Percentiles rank a stretch among this genome's conserved stretches.
These are phyloP conservation scores for Dichotomopilus funicola DNA, from an alignment of 2,329 filamentous ascomycete species.

Conservation along the genomic window DNA sequence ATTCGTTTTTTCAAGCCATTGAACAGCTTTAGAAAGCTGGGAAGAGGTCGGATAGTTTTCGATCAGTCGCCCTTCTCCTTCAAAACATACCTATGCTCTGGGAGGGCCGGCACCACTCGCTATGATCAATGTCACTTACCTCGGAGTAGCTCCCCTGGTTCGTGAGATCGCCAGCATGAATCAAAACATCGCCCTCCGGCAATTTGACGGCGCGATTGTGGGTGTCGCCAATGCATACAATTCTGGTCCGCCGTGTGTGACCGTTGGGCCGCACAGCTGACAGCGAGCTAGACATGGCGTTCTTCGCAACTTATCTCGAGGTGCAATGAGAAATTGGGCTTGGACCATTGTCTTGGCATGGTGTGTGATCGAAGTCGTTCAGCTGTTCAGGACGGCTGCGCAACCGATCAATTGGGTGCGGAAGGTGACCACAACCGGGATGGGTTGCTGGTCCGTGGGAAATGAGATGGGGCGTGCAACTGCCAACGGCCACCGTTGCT, in stretches of 20 bases:
- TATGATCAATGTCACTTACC: conserved; percentile 25
- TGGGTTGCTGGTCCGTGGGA: no score
- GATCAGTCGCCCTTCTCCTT: background rate
- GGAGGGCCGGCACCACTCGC: background rate
- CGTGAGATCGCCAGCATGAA: conserved; percentile 71
- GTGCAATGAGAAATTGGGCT: no score
- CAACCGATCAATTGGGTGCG: no score
- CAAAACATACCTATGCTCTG: background rate
- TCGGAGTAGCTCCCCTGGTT: conserved; percentile 61
- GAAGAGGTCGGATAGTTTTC: background rate
- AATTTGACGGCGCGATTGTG: conserved; percentile 61
- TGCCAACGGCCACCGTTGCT: no score
- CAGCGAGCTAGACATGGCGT: conserved; percentile 8
- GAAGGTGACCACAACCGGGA: no score
- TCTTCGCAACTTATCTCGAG: background rate
- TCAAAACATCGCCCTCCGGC: conserved; percentile 65
- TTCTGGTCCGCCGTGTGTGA: conserved; percentile 46
- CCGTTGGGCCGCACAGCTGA: background rate
- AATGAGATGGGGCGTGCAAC: no score
- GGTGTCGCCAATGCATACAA: conserved; percentile 73
- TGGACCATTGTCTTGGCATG: no score
- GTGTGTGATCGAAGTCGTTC: no score
- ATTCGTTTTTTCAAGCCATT: conserved; percentile 60
- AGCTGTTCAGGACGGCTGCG: no score
- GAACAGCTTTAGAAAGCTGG: conserved; percentile 52